phyloP scores from a whole-genome alignment of 2,329 filamentous ascomycete species.

The Aureobasidium lini region DNA sequence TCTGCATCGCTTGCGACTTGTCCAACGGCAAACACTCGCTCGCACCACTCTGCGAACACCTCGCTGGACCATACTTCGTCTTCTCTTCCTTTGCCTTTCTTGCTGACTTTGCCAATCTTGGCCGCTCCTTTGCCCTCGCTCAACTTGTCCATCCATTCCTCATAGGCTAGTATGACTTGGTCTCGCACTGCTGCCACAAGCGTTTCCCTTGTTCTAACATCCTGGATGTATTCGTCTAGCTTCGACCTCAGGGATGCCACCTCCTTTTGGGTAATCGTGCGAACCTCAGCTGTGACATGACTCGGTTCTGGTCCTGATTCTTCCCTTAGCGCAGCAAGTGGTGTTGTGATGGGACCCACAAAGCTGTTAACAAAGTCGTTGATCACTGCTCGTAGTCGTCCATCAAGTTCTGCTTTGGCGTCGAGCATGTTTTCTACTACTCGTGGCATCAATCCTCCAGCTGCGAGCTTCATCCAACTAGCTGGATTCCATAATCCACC shows the following conservation, averaged over 20 bases:
- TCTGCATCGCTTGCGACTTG: not conserved
- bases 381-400: conserved; percentile 54
- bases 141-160: conserved; percentile 54
- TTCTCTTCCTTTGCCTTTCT: conserved; percentile 53
- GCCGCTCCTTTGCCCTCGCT: conserved; percentile 29
- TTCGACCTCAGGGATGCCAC: conserved; percentile 49
- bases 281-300: conserved; percentile 36
- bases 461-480: conserved; percentile 49
- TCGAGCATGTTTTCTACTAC: conserved; percentile 67
- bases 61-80: conserved; percentile 59
- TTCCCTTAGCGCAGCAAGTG: conserved; percentile 28
- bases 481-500: conserved; percentile 59
- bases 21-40: conserved; percentile 51
- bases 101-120: conserved; percentile 26
- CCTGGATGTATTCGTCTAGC: conserved; percentile 56
- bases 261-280: conserved; percentile 50
- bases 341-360: conserved; percentile 49
- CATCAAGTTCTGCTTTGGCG: conserved; percentile 61
- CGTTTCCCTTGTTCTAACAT: conserved; percentile 57
- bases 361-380: conserved; percentile 58
- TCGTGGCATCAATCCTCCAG: conserved; percentile 51
- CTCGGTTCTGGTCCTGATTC: conserved; percentile 15
- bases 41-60: conserved; percentile 56
- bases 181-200: conserved; percentile 60
- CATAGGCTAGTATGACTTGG: conserved; percentile 54